These are phyloP conservation scores for Trametes punicea DNA, from an alignment of 768 basidiomycete species.

Conservation along the genomic window DNA sequence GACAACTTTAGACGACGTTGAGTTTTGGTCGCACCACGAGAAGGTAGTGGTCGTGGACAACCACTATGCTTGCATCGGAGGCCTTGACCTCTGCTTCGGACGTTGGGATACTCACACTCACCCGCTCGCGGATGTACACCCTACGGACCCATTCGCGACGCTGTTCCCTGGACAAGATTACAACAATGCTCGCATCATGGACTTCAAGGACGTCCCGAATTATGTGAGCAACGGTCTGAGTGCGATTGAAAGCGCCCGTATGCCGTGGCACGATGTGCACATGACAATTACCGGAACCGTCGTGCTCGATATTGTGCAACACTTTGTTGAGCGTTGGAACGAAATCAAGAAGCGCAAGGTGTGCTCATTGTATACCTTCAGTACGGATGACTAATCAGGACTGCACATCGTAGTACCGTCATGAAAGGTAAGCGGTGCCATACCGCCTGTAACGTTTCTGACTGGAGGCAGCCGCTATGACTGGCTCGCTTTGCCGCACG, in stretches of 20 bases:
- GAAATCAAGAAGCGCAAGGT: constrained; percentile 84
- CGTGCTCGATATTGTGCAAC: constrained; percentile 89
- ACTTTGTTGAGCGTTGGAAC: constrained; percentile 92
- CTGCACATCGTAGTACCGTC: constrained; percentile 27
- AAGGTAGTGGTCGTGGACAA: constrained; percentile 90
- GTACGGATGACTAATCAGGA: no score
- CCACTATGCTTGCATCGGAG: constrained; percentile 82
- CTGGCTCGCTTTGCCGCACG: constrained; percentile 81
- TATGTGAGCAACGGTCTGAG: constrained; percentile 70
- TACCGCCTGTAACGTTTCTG: neutral
- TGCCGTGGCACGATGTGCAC: constrained; percentile 98
- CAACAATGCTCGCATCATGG: constrained; percentile 84
- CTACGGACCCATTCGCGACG: constrained; percentile 74
- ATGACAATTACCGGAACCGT: constrained; percentile 79
- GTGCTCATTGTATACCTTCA: constrained; percentile 8
- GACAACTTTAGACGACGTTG: constrained; percentile 53
- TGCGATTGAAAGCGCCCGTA: constrained; percentile 64
- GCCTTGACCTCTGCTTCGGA: constrained; percentile 94
- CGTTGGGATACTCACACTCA: constrained; percentile 94
- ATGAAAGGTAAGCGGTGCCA: constrained; percentile 42
- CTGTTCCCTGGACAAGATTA: constrained; percentile 94
- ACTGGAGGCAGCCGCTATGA: constrained; percentile 41
- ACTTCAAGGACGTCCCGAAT: constrained; percentile 79
- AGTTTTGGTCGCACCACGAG: constrained; percentile 93
- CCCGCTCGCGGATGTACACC: constrained; percentile 90